A percentile compares a stretch with the other conserved stretches of the same genome.
phyloP scores from a whole-genome alignment of 1,284 basidiomycete genomes.

The Ceratobasidium sp. region DNA sequence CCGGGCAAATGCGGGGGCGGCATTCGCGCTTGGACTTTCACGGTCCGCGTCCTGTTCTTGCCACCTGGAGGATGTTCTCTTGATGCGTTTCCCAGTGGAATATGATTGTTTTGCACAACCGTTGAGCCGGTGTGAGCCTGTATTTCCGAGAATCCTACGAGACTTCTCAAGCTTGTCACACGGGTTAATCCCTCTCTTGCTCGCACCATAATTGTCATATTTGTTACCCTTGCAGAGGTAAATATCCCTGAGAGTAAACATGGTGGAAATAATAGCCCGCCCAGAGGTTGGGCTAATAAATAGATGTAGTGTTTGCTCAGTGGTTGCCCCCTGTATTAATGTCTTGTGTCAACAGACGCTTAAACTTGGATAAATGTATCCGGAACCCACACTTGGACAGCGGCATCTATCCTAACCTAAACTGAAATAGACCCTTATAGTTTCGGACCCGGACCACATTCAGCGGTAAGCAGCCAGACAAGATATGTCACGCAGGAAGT shows the following conservation, averaged over 20 bases:
- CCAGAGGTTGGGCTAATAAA: slow-evolving; percentile 4
- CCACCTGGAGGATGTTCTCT: slow-evolving; percentile 2
- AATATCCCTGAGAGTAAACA: slow-evolving; percentile 2
- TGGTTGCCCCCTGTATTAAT: slow-evolving; percentile 5
- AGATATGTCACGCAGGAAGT: no score
- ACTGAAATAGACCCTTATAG: background rate
- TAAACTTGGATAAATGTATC: slow-evolving; percentile 18
- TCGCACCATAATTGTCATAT: slow-evolving; percentile 9
- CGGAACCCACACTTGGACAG: slow-evolving; percentile 13
- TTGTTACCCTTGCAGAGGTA: slow-evolving; percentile 22
- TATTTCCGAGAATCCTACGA: slow-evolving; percentile 42
- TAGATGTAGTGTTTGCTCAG: background rate
- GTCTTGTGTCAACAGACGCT: background rate
- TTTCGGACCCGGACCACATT: slow-evolving; percentile 1
- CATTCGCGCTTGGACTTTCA: no score
- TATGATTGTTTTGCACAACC: slow-evolving; percentile 39
- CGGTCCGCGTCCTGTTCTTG: no score
- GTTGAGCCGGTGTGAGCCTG: no score
- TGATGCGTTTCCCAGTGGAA: slow-evolving; percentile 37
- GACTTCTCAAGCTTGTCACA: slow-evolving; percentile 42
- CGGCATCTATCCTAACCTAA: slow-evolving; percentile 17
- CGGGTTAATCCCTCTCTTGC: slow-evolving; percentile 13
- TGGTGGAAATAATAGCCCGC: slow-evolving; percentile 1
- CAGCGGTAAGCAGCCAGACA: no score
- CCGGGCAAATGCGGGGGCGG: no score